These are phyloP conservation scores for Yarrowia sp. DNA, from an alignment of 805 yeast genomes.

Conservation along the genomic window DNA sequence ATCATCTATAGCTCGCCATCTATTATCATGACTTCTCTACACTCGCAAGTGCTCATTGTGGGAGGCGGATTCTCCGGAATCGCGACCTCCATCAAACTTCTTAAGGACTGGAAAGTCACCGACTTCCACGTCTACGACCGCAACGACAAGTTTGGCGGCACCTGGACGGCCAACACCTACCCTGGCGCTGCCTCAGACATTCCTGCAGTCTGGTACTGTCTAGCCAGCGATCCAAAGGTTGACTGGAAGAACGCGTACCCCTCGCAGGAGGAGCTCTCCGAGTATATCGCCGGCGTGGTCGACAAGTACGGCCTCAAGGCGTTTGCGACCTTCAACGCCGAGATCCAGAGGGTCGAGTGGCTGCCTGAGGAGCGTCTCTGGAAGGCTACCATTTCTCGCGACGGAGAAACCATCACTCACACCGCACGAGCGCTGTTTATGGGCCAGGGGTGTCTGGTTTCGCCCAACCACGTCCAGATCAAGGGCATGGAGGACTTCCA, in stretches of 20 bases:
- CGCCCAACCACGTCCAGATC: conserved; percentile 27
- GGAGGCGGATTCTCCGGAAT: conserved; percentile 25
- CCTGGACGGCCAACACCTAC: conserved; percentile 32
- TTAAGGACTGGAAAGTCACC: conserved; percentile 11
- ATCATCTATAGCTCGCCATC: background rate
- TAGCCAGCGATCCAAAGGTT: conserved; percentile 31
- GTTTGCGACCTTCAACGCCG: conserved; percentile 21
- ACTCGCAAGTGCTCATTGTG: conserved; percentile 14
- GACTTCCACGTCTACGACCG: conserved; percentile 29
- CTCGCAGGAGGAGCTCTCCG: conserved; percentile 29
- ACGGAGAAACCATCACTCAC: conserved; percentile 24
- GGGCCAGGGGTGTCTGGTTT: conserved; percentile 29
- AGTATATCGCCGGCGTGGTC: conserved; percentile 27
- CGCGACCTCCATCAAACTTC: conserved; percentile 21
- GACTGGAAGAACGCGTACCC: conserved; percentile 28
- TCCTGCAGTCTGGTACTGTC: conserved; percentile 31
- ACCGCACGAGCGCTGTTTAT: conserved; percentile 23
- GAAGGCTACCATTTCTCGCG: conserved; percentile 24
- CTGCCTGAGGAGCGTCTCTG: conserved; percentile 20
- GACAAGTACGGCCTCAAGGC: conserved; percentile 26
- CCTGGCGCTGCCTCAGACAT: conserved; percentile 32
- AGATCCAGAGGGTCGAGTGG: conserved; percentile 28
- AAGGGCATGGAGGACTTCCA: conserved; percentile 29
- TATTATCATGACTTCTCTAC: background rate
- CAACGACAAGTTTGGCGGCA: conserved; percentile 31